Base-by-base conservation (phyloP, 352 stramenopile species). In the Globisporangium orthogonon region DNA sequence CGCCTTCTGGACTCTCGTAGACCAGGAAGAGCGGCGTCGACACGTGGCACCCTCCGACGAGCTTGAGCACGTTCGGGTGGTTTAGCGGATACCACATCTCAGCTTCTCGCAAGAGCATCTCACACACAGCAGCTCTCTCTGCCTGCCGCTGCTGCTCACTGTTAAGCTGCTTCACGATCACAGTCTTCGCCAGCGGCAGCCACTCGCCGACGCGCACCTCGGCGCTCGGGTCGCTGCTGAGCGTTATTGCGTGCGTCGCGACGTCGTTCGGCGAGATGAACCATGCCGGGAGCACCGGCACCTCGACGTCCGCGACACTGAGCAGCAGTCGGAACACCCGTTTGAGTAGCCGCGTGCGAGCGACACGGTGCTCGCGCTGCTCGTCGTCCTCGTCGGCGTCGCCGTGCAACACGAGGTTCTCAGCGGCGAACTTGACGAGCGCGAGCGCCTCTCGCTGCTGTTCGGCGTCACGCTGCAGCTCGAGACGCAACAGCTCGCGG, bases 1-100 rank as follows among this genome's bases (percentile, higher is more conserved):
- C 39, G 56, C 54, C 18, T 4, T 48, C 31, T 3, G 73, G 70
- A 43, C 66, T 73, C 56, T 88, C 80, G 54, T 83, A 68, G 10
- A 74, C 70, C 18, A 91, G 40, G 45, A 84, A 87, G 17, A 76
- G 80, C 14, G 65, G 50, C 0, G 52, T 67, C 0, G 67, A 69
- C 44, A 88, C 71, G 15, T 65, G 69, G 53, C 65, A 90, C 4
- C 70, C 80, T 40, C 80, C 80, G 41, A 76, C 63, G 56, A 87
- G 60, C 30, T 75, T 69, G 15, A 91, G 62, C 18, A 91, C 62
- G 50, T 81, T 74, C 4, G 70, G 66, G 50, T 90, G 75, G 14
- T 71, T 66, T 0, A 86, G 59, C 43, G 69, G 57, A 7, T 60
- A 66, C 58, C 78, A 70, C 44, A 83, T 44, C 54, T 73, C 55